A percentile compares a stretch with the other conserved stretches of the same genome.
These are phyloP conservation scores for Tetracladium setigerum DNA, from an alignment of 495 filamentous ascomycete species.

Conservation along the genomic window DNA sequence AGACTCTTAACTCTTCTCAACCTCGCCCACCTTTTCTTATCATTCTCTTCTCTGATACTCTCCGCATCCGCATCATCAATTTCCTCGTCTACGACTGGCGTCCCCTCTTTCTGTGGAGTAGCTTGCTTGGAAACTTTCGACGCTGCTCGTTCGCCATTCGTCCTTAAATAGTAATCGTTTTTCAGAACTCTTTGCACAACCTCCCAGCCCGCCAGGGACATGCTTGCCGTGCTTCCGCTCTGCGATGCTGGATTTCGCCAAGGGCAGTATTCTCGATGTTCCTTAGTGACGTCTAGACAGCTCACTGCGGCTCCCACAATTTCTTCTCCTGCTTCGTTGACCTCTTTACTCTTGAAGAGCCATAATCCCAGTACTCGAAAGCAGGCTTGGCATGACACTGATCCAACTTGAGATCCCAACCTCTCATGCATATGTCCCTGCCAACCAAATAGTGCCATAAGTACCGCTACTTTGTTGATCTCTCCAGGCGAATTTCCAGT, in stretches of 20 bases:
- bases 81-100: slow-evolving; percentile 9
- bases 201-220: slow-evolving; percentile 17
- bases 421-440: slow-evolving; percentile 53
- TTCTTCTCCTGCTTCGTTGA: slow-evolving; percentile 38
- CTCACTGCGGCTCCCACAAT: slow-evolving; percentile 51
- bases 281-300: slow-evolving; percentile 55
- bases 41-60: slow-evolving; percentile 39
- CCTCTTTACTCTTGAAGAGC: slow-evolving; percentile 69
- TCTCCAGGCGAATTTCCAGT: slow-evolving; percentile 7
- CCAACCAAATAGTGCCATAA: slow-evolving; percentile 83
- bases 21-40: slow-evolving; percentile 45
- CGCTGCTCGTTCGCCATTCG: slow-evolving; percentile 3
- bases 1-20: slow-evolving; percentile 48
- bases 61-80: slow-evolving; percentile 33
- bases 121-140: background rate
- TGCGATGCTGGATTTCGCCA: slow-evolving; percentile 63
- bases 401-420: slow-evolving; percentile 39
- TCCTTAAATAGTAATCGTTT: slow-evolving; percentile 17
- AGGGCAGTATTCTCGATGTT: slow-evolving; percentile 77
- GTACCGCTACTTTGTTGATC: slow-evolving; percentile 59
- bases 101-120: slow-evolving; percentile 13
- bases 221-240: slow-evolving; percentile 14
- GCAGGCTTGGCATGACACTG: slow-evolving; percentile 74
- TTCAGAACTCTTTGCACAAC: slow-evolving; percentile 16
- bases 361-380: slow-evolving; percentile 86